A percentile compares a stretch with the other conserved stretches of the same genome.
Conservation (phyloP, 2,329 filamentous ascomycete genomes). For the Colletotrichum sp. region DNA sequence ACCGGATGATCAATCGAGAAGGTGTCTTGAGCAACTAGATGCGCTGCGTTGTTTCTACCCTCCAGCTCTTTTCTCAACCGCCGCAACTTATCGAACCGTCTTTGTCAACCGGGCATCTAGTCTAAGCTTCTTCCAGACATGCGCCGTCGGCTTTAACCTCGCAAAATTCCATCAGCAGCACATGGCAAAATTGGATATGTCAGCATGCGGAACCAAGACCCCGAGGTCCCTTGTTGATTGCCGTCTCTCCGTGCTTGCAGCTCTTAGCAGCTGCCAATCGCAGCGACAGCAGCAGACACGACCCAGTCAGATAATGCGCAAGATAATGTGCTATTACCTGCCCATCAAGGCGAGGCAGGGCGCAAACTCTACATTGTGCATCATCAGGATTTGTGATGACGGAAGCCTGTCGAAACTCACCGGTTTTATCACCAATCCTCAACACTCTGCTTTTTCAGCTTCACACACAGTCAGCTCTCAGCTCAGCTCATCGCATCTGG, state of each 20-base stretch:
- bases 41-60: not conserved
- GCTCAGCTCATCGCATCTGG: not conserved
- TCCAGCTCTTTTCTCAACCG: not conserved
- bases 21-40: not conserved
- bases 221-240: not conserved
- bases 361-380: conserved; percentile 2
- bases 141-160: not conserved
- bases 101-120: not conserved
- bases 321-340: not conserved
- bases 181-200: conserved; percentile 11
- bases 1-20: not conserved
- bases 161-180: not conserved
- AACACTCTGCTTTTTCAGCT: not conserved
- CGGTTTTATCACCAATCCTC: not conserved
- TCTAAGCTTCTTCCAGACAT: not conserved
- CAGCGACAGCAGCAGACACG: not conserved
- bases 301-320: not conserved
- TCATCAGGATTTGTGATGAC: conserved; percentile 20
- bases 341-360: not conserved
- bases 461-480: not conserved
- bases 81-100: not conserved
- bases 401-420: conserved; percentile 17
- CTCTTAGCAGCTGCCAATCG: not conserved
- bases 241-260: not conserved
- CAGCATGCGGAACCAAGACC: conserved; percentile 18